A percentile compares a stretch with the other conserved stretches of the same genome.
Conservation (phyloP, 2,329 filamentous ascomycete genomes). For the Apiospora sp. region DNA sequence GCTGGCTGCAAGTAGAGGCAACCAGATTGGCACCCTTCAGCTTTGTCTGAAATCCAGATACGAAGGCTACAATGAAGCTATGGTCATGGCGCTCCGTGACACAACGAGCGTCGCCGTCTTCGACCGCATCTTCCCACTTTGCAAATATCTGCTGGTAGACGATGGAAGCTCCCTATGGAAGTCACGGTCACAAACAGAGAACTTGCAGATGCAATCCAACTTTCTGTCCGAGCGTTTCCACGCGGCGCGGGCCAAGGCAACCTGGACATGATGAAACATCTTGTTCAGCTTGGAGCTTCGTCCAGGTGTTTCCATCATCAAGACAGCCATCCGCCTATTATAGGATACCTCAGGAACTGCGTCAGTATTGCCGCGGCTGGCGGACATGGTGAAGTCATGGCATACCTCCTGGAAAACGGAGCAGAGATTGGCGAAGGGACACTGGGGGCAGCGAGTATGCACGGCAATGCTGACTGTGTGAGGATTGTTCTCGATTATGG, state of each 20-base stretch:
- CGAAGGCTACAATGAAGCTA: background rate
- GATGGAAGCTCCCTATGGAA: no score
- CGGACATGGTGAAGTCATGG: background rate
- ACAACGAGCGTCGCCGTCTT: background rate
- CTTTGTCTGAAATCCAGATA: background rate
- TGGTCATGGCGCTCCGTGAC: background rate
- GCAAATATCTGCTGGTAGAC: background rate
- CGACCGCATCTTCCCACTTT: background rate
- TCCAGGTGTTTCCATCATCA: no score
- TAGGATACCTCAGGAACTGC: no score
- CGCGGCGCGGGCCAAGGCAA: background rate
- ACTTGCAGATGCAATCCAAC: no score
- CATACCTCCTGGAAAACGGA: background rate
- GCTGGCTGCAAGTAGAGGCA: no score
- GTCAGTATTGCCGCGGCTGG: background rate
- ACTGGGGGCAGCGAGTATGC: background rate
- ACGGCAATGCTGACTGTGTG: background rate
- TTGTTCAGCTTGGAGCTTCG: background rate
- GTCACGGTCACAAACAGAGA: background rate
- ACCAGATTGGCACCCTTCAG: no score
- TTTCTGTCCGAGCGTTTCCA: background rate
- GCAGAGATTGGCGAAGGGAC: background rate
- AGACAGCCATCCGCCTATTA: no score
- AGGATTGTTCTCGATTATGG: background rate
- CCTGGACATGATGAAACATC: constrained; percentile 5